These are phyloP conservation scores for Lachancea meyersii DNA, from an alignment of 805 yeast genomes.

Conservation along the genomic window DNA sequence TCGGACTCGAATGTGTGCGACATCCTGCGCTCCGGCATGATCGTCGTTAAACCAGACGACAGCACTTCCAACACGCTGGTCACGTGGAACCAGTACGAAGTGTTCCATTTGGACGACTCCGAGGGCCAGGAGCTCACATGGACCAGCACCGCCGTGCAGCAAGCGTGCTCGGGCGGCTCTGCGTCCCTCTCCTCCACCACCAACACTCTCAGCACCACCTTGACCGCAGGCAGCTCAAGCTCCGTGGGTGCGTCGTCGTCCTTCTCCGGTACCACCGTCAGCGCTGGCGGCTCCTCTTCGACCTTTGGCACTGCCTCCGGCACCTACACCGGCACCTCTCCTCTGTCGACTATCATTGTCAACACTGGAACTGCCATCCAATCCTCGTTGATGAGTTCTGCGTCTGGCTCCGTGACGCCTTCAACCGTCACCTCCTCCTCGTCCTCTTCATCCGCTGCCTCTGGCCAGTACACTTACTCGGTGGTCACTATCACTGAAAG, in stretches of 20 bases:
- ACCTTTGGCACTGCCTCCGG: conserved; percentile 1
- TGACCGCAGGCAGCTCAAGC: neutral
- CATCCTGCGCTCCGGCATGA: conserved; percentile 22
- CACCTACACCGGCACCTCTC: conserved; percentile 3
- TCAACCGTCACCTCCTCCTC: neutral
- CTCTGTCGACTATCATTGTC: neutral
- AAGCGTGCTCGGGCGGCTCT: conserved; percentile 3
- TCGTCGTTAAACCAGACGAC: conserved; percentile 19
- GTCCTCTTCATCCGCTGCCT: neutral
- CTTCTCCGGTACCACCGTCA: conserved; percentile 4
- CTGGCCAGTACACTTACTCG: conserved; percentile 1
- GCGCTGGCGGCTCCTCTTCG: conserved; percentile 3
- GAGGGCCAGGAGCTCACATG: conserved; percentile 16
- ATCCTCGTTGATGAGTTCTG: neutral
- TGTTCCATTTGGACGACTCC: conserved; percentile 19
- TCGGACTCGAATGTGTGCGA: conserved; percentile 15
- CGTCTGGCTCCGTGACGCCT: neutral
- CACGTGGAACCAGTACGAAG: conserved; percentile 23
- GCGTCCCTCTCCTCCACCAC: neutral
- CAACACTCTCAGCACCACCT: neutral
- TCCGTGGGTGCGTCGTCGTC: neutral
- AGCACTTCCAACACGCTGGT: conserved; percentile 15
- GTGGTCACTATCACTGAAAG: conserved; percentile 6
- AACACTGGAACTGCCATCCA: neutral
- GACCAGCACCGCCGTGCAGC: conserved; percentile 16